Evolutionary conservation across 192 early-diverging fungal species (phyloP), one percentile per base, ranked within the genome.

Genomic region (Coemansia sp.): DNA sequence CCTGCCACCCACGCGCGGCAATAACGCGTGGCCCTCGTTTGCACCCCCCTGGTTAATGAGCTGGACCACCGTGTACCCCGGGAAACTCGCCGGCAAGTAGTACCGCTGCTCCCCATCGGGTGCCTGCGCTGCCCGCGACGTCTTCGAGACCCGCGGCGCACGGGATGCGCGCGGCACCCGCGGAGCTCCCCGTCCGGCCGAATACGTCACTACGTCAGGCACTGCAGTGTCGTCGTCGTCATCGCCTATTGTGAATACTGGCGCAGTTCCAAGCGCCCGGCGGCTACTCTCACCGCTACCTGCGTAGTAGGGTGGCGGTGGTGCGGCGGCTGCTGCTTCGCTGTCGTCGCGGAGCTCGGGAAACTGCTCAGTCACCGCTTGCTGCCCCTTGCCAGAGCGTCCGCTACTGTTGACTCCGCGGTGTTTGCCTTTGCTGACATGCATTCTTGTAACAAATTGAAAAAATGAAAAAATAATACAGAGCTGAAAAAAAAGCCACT

Each of bases 11-110:
- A 33, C 31, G 10, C 37, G 37, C 5, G 57, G 35, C 64, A 75
- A 69, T 59, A 76, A 42, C 34, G 70, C 59, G 34, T 76, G 66
- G 21, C 34, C 35, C 24, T 75, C 78, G 21, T 27, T 27, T 27
- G 24, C 24, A 27, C 24, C 24, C 24, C 59, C 67, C 11, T 27
- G 6, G 2, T 69, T 70, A 34, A 64, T 66, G 24, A 76, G 11
- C 11, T 72, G 79, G 29, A 81, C 65, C 14, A 66, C 68, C 11
- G 70, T 63, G 70, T 76, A 81, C 16, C 79, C 79, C 16, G 79
- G 79, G 29, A 82, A 82, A 31, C 79, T 82, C 10, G 74, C 79
- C 8, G 79, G 79, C 24, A 72, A 74, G 66, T 82, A 82, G 72
- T 71, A 77, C 59, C 70, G 63, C 6, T n/a, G 53, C 11, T 4